Percentiles rank a stretch among this genome's conserved stretches.
phyloP scores from a whole-genome alignment of 176 grass and related monocot species.

The Stipa capillata region DNA sequence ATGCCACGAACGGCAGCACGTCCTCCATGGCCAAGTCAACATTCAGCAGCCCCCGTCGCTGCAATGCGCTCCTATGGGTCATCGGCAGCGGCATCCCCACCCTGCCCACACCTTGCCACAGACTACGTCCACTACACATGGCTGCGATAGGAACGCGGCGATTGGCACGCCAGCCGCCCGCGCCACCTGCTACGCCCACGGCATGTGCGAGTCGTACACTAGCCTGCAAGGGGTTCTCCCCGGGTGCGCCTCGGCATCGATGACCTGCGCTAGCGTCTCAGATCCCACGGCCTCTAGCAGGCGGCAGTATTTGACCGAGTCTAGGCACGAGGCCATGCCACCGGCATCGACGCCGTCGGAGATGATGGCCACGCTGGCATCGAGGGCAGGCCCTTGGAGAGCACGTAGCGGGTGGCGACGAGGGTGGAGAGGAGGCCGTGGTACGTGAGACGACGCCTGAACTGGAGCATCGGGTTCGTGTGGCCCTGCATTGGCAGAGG shows the following conservation, averaged over 20 bases:
- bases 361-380: neutral
- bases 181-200: slow-evolving; percentile 1
- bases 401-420: neutral
- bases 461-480: slow-evolving; percentile 24
- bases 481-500: slow-evolving; percentile 14
- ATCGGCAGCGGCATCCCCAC: neutral
- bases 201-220: neutral
- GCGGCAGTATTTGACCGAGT: neutral
- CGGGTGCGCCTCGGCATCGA: neutral
- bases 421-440: slow-evolving; percentile 16
- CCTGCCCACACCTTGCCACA: slow-evolving; percentile 14
- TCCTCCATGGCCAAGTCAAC: neutral
- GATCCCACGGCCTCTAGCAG: too few relatives aligned
- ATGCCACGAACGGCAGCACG: neutral
- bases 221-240: neutral
- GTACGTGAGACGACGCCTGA: slow-evolving; percentile 7
- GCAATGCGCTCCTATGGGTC: neutral
- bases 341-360: slow-evolving; percentile 18
- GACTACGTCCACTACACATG: neutral
- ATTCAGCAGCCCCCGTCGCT: neutral
- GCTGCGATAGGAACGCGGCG: neutral
- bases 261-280: too few relatives aligned
- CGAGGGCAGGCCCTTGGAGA: neutral
- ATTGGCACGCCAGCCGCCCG: neutral
- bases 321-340: neutral